Base-by-base conservation (phyloP, 2,329 filamentous ascomycete genomes). In the Rutstroemia sp. region DNA sequence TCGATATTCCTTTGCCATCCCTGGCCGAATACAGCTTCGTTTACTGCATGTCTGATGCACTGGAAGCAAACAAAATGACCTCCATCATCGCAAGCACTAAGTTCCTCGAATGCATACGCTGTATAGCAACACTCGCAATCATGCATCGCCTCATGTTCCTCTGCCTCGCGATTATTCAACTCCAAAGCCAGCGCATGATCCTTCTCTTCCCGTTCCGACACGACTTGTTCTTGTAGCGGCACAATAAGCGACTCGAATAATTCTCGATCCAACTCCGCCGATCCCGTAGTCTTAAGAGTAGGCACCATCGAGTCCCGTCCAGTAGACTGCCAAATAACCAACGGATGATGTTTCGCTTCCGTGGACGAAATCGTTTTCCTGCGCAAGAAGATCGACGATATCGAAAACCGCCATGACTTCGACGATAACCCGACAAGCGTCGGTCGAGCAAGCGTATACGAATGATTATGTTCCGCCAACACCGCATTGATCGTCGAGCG, bases 11-110 rank as follows among this genome's bases (percentile, higher is more conserved):
- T 84, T 50, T 83, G 81, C 89, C 92, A 96, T 52, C 89, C 89
- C 70, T 97, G 94, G 0, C 94, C 94, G 68, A 95, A 97, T 0
- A 97, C 75, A 2, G 92, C 91, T 69, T 97, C 92, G 50, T 86
- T 87, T 58, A 92, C 80, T 10, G 91, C 86, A 61, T 87, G 83
- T 61, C 86, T 86, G 51, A 97, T 85, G 71, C 94, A 97, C 47
- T 82, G 81, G 71, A 92, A 86, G 72, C 89, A 94, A 54, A 92
- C 78, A 67, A 88, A 80, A 72, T 94, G 89, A 1, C 82, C 84
- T 2, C 80, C 77, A 34, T 76, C 71, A 66, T 81, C 80, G 73
- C 89, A 94, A 10, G 53, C 79, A 0, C 87, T 83, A 57, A 92
- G 79, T 65, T 88, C 82, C 69, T 92, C 87, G 60, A 92, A 89